These are phyloP conservation scores for Stentor coeruleus DNA, from an alignment of 73 alveolate species.

Conservation along the genomic window DNA sequence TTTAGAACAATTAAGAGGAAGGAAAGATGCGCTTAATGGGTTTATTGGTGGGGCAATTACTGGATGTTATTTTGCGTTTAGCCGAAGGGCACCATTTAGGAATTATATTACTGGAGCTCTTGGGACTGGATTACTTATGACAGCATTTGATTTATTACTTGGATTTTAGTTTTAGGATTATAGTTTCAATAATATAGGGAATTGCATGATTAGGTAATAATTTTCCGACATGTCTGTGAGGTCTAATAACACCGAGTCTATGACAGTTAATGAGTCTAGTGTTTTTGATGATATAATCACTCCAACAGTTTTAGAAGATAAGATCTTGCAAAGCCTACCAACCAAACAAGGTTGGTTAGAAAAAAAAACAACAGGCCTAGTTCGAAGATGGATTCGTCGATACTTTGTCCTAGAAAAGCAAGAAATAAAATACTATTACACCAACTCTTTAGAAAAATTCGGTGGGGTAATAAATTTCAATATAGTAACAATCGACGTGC, in stretches of 20 bases:
- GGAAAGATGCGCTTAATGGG: not conserved
- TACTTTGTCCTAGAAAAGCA: not conserved
- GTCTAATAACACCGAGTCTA: too few species aligned
- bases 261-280: too few species aligned
- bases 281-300: too few species aligned
- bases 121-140: not conserved
- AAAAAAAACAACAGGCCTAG: not conserved
- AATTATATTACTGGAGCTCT: not conserved
- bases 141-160: not conserved
- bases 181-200: too few species aligned
- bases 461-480: constrained; percentile 4
- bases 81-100: not conserved
- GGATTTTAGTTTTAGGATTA: too few species aligned
- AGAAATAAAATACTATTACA: not conserved
- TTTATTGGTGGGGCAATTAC: not conserved
- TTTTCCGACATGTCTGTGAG: too few species aligned
- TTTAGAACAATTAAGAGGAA: not conserved
- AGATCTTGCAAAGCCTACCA: not conserved
- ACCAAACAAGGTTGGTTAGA: not conserved
- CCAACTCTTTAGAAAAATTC: not conserved
- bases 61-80: not conserved
- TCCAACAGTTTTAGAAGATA: too few species aligned
- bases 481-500: not conserved
- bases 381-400: not conserved
- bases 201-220: too few species aligned